Evolutionary conservation across 2,329 filamentous ascomycete species (phyloP), one percentile per base, ranked within the genome.

Genomic region (Aureobasidium sp.): DNA sequence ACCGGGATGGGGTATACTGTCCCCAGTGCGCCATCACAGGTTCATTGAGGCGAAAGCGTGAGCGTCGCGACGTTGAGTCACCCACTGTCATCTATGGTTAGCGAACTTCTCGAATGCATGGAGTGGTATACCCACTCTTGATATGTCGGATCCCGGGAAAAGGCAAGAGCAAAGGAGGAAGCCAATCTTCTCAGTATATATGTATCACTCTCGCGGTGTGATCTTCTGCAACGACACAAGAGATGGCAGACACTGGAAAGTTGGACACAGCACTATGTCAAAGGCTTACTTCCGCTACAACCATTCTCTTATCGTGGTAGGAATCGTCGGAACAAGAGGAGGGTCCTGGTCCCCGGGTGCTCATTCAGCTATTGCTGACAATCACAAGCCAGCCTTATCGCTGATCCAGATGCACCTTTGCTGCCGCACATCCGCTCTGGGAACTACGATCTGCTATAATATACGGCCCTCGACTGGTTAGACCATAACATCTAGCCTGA

Each of bases 381-480:
- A 54, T 54, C 52, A 54, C 52, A 54, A 54, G 39, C 52, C 52
- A 54, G 52, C 37, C 52, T 54, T 54, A 31, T 27, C 27, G 24
- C 27, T 12, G 52, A 54, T 54, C 52, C 6, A n/a, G 6, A 52
- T 39, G 49, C 49, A 27, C 24, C 1, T 14, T 17, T 42, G 27
- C 35, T 54, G 37, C 37, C 37, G 37, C 9, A 44, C 37, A 31
- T 12, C 24, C 37, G 37, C 19, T 14, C 19, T 42, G 22, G 37
- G 9, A 42, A 24, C 3, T 17, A 31, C 14, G 15, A 3, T 17
- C 8, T 17, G 9, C 19, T 17, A 12, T 17, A 5, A 12, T 8
- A 15, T 5, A n/a, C 19, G 4, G n/a, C 8, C 6, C 1, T 15
- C 8, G 19, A 24, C 19, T 8, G 19, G 49, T n/a, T 11, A 22